phyloP scores from a whole-genome alignment of 345 rosid species.

The Lagerstroemia speciosa region DNA sequence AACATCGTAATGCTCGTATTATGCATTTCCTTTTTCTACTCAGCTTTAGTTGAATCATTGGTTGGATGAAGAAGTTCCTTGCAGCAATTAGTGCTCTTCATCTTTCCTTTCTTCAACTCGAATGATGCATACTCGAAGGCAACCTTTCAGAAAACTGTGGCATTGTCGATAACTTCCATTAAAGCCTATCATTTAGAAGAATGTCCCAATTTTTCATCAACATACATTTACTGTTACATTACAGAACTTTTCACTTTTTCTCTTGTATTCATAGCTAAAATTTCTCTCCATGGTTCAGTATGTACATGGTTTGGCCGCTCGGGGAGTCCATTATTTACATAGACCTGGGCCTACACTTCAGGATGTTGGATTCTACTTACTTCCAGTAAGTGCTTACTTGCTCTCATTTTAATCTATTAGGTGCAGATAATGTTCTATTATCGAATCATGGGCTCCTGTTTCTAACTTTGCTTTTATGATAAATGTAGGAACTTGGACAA shows the following conservation, averaged over 20 bases:
- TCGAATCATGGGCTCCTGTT: not conserved
- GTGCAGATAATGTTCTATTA: not conserved
- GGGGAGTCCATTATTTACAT: slow-evolving; percentile 92
- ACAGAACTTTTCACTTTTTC: not conserved
- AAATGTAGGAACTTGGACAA: slow-evolving; percentile 81
- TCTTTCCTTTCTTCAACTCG: not conserved
- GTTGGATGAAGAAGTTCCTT: no score
- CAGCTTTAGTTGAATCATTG: not conserved
- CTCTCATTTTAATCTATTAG: not conserved
- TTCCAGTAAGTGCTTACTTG: slow-evolving; percentile 53
- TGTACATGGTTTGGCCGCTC: slow-evolving; percentile 33
- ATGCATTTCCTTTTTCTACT: not conserved
- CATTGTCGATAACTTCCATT: not conserved
- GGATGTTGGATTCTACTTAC: slow-evolving; percentile 79
- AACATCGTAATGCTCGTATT: not conserved
- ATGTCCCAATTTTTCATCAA: not conserved
- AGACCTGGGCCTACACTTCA: slow-evolving; percentile 78
- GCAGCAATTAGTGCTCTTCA: no score
- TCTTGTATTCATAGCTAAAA: not conserved
- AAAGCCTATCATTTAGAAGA: not conserved
- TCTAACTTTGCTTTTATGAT: slow-evolving; percentile 5
- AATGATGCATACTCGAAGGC: not conserved
- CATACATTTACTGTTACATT: not conserved
- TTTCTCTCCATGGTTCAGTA: slow-evolving; percentile 41
- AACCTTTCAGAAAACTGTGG: not conserved